phyloP scores from a whole-genome alignment of 805 yeast species.

The Hanseniaspora lindneri region DNA sequence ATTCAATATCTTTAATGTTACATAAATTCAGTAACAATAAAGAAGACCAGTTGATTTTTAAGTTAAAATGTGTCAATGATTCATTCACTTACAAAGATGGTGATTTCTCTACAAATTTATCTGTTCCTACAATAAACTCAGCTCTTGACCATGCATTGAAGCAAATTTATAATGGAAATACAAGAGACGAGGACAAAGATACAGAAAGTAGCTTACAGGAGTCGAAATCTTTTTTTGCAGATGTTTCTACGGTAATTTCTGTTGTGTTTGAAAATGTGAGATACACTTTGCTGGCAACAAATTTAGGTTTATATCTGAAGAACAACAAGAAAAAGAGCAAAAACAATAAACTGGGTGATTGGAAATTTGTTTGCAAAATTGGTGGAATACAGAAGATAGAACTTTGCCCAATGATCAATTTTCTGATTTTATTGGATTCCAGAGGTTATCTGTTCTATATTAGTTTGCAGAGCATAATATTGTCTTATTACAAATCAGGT shows the following conservation, averaged over 20 bases:
- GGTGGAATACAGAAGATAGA: conserved; percentile 45
- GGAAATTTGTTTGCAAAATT: conserved; percentile 50
- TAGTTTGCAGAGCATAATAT: conserved; percentile 48
- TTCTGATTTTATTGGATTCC: conserved; percentile 48
- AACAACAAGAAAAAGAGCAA: conserved; percentile 20
- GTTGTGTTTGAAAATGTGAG: conserved; percentile 37
- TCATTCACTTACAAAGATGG: conserved; percentile 54
- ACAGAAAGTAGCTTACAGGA: no score
- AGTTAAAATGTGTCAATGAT: conserved; percentile 42
- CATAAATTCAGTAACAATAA: conserved; percentile 31
- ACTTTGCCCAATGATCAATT: conserved; percentile 36
- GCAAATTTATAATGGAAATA: conserved; percentile 14
- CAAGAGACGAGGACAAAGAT: no score
- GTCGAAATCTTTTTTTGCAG: conserved; percentile 25
- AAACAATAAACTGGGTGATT: conserved; percentile 23
- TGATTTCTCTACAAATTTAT: conserved; percentile 40
- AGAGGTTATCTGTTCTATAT: conserved; percentile 46
- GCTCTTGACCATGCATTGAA: conserved; percentile 37
- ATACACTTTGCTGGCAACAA: conserved; percentile 48
- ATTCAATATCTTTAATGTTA: conserved; percentile 39
- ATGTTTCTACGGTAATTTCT: conserved; percentile 34
- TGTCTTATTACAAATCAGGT: conserved; percentile 42
- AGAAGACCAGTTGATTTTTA: conserved; percentile 42
- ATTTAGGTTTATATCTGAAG: conserved; percentile 49
- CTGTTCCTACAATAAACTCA: conserved; percentile 41